phyloP scores from a whole-genome alignment of 306 rosid genomes.

The Casuarina equisetifolia region DNA sequence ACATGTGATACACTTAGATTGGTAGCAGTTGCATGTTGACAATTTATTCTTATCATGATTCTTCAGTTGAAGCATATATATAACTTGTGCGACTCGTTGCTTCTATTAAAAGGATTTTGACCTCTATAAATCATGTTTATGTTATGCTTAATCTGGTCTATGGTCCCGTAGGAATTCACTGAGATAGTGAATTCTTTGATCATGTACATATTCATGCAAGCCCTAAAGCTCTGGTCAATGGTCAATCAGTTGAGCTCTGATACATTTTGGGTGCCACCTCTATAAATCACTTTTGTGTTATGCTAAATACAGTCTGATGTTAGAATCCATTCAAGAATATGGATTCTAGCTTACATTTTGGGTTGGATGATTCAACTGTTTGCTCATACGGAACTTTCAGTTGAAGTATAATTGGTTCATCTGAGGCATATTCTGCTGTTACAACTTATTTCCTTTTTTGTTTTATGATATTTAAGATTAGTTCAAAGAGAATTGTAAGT shows the following conservation, averaged over 20 bases:
- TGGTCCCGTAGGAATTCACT: too few relatives aligned
- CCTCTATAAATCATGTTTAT: not conserved
- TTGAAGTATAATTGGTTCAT: not conserved
- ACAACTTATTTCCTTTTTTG: not conserved
- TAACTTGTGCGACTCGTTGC: not conserved
- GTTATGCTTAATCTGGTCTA: not conserved
- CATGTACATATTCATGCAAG: too few relatives aligned
- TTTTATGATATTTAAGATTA: conserved; percentile 2
- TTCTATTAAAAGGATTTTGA: not conserved
- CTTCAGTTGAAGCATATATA: not conserved
- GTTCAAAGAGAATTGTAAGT: conserved; percentile 6
- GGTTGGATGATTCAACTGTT: not conserved
- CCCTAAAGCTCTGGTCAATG: too few relatives aligned
- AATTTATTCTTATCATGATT: not conserved
- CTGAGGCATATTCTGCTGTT: not conserved
- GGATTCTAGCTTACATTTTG: not conserved
- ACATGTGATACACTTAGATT: not conserved
- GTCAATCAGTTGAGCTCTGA: too few relatives aligned
- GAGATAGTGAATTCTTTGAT: too few relatives aligned
- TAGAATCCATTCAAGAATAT: not conserved
- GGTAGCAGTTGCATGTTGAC: not conserved
- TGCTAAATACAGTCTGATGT: not conserved
- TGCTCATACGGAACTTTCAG: not conserved
- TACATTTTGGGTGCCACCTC: not conserved
- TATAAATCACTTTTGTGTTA: not conserved